Base-by-base conservation (phyloP, 2,329 filamentous ascomycete genomes). In the Trichophyton simii region DNA sequence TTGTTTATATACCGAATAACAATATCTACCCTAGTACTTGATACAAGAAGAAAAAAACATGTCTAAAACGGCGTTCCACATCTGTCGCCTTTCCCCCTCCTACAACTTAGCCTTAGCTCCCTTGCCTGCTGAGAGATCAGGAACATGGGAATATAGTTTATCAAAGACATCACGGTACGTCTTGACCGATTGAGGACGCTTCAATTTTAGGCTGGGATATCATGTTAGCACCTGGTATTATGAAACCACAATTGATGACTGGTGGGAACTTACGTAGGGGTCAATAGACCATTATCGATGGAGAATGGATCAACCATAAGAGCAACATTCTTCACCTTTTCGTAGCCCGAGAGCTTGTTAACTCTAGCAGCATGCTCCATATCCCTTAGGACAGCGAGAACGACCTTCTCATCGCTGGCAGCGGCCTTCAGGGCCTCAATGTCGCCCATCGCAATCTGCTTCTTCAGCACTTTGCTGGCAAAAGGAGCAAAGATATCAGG, bases 311-410 rank as follows among this genome's bases (percentile, higher is more conserved):
- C 94, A 13, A 96, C 68, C 68, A 87, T 86, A 67, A 99, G 76
- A 65, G 87, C 76, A 61, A 87, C 81, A 67, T 86, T 88, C 72
- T 82, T 83, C 55, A 97, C 86, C 65, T 84, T 84, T 80, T 99
- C 94, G 68, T 88, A 97, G 67, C 86, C 89, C 72, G 95, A 94
- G 74, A 99, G 91, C 77, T 94, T 95, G 74, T 88, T 84, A 76
- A 86, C 87, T 77, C 83, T 87, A 50, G 84, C 90, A 62, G 95
- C 87, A 60, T 80, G 82, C 63, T 94, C 88, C 38, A 99, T 78
- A 66, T 94, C 83, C 73, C 86, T 87, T 65, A 95, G 72, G 61
- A 95, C 86, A 1, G 88, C 88, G 69, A 83, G 83, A 66, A 84
- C 81, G 22, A 99, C 83, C 70, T 85, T 85, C 58, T 83, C 80